Evolutionary conservation across 441 rosid species (phyloP), one percentile per base, ranked within the genome.

Genomic region (Adansonia gregorii): DNA sequence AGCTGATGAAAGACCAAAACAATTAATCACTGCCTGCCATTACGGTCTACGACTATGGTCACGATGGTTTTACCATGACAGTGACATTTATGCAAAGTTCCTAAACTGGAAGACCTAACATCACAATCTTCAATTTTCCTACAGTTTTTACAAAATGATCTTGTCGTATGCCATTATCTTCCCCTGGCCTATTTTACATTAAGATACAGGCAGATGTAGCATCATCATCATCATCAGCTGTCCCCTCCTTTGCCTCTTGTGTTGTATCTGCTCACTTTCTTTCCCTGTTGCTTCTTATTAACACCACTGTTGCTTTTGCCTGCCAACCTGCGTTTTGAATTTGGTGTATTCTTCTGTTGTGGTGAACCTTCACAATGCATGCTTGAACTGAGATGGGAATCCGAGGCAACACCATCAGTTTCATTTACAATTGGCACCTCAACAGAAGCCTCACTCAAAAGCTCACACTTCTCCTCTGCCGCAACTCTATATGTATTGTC

Each of bases 341-440:
- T 85, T 20, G 80, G 85, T 20, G 68, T 82, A 51, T 82, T 74
- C 10, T 43, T 71, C 9, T 84, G 82, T 63, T 78, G 80, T 8
- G 80, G 84, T 24, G 79, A 58, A 74, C 77, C 90, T 79, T 85
- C 92, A 74, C 80, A 68, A 1, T 78, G 91, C 73, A 83, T 68
- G 86, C 90, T 89, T 39, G 83, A 86, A 81, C 92, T 85, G 82
- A 87, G 80, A 51, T 87, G 89, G 27, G 91, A 89, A 80, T 75
- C 90, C 7, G 77, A 80, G 14, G 85, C 82, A 20, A 67, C 75
- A 15, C 70, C 78, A 35, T 86, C 84, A 24, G 39, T 78, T 77
- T 83, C 83, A 74, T 76, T 78, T 55, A 67, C 76, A 52, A 49
- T 60, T 1, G 88, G 85, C 66, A 83, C 87, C 49, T 90, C 93